A percentile compares a stretch with the other conserved stretches of the same genome.
Conservation (phyloP, 371 early-diverging fungal species). For the Mucor racemosus region DNA sequence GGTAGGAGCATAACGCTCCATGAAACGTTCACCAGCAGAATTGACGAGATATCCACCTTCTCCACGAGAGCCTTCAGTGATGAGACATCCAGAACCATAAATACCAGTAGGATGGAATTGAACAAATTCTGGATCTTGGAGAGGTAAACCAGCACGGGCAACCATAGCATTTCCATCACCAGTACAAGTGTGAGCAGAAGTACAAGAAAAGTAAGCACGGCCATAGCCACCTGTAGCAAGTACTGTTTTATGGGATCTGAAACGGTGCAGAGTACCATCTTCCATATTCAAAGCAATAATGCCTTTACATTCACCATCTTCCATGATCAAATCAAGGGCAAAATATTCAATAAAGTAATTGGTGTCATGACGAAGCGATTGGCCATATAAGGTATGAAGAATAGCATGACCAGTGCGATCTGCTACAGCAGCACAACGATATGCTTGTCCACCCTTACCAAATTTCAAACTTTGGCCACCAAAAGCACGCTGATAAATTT, state of each 20-base stretch:
- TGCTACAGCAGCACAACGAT: conserved; percentile 97
- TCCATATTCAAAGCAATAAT: conserved; percentile 96
- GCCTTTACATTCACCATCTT: conserved; percentile 96
- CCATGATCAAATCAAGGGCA: conserved; percentile 97
- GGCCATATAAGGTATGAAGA: conserved; percentile 96
- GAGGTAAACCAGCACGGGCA: conserved; percentile 86
- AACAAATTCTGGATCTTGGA: conserved; percentile 96
- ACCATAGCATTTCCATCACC: conserved; percentile 99
- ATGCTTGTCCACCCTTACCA: conserved; percentile 97
- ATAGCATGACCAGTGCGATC: conserved; percentile 98
- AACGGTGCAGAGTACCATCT: conserved; percentile 96
- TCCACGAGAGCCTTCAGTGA: conserved; percentile 97
- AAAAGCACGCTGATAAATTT: conserved; percentile 98
- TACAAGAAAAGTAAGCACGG: conserved; percentile 97
- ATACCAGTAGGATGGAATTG: conserved; percentile 99
- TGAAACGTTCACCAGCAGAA: conserved; percentile 95
- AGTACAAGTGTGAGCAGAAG: conserved; percentile 98
- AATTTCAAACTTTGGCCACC: conserved; percentile 95
- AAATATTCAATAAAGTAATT: conserved; percentile 98
- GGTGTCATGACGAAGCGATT: conserved; percentile 93
- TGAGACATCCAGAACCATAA: conserved; percentile 97
- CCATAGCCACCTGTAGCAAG: conserved; percentile 99
- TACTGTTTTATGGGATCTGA: conserved; percentile 97
- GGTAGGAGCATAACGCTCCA: conserved; percentile 98
- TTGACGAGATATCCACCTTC: conserved; percentile 95